Evolutionary conservation across 208 protist species (phyloP).

Genomic region (Borovskyia barvae): DNA sequence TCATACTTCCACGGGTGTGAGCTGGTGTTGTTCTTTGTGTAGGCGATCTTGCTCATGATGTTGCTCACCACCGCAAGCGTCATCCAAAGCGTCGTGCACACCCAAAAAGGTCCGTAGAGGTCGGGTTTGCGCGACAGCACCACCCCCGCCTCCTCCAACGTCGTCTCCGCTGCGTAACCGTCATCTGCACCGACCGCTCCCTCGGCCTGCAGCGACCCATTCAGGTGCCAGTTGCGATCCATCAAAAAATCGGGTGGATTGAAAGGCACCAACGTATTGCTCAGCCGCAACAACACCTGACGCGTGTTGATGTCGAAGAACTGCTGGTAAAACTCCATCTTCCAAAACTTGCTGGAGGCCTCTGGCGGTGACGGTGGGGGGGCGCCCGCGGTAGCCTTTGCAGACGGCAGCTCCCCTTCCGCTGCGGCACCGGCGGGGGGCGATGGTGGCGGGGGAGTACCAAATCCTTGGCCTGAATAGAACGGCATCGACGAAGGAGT

Average conservation of each 20-base stretch:
- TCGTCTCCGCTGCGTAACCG: constrained; percentile 8
- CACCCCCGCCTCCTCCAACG: constrained; percentile 46
- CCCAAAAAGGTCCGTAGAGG: constrained; percentile 91
- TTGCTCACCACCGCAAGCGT: constrained; percentile 81
- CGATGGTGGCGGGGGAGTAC: background rate
- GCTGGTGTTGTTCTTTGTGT: constrained; percentile 24
- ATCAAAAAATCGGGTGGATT: constrained; percentile 82
- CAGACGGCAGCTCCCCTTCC: background rate
- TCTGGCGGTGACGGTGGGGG: too few species aligned
- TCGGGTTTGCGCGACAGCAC: constrained; percentile 60
- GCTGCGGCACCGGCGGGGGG: constrained; percentile 5
- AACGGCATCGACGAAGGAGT: constrained; percentile 7
- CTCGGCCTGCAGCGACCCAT: constrained; percentile 5
- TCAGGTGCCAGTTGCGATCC: constrained; percentile 74
- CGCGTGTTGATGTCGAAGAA: constrained; percentile 90
- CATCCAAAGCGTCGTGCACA: constrained; percentile 91
- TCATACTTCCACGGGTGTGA: constrained; percentile 64
- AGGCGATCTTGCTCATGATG: constrained; percentile 70
- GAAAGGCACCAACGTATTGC: constrained; percentile 60
- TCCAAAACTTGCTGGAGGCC: constrained; percentile 74
- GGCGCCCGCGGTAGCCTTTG: background rate
- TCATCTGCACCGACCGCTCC: too few species aligned
- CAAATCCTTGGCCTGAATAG: constrained; percentile 6
- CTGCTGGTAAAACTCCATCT: constrained; percentile 84
- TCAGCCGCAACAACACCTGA: constrained; percentile 75